Base-by-base conservation (phyloP, 495 filamentous ascomycete genomes). In the Xanthoparmelia taractica region DNA sequence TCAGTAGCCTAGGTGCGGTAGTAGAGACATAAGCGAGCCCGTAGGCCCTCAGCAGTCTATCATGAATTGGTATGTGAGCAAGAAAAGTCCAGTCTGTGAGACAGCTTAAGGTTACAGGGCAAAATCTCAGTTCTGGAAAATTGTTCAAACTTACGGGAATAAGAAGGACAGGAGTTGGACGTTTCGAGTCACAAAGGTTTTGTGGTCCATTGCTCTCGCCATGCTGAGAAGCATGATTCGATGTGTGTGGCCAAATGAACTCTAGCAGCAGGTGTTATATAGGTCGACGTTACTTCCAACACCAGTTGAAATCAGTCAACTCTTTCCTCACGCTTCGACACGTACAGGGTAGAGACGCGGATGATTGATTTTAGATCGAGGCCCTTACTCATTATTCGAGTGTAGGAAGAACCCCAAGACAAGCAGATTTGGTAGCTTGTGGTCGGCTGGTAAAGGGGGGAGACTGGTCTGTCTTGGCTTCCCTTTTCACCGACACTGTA, bases 21-120 rank as follows among this genome's bases (percentile, higher is more conserved):
- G 31, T 41, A 27, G 59, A 68, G 29, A 59, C 17, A 43, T 65
- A 65, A 29, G 66, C 58, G 27, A 68, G 23, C 0, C 41, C 63
- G 56, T 68, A 68, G n/a, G 66, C 66, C 27, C 57, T 65, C 0
- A 68, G 56, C 13, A 62, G 25, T 50, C 66, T 68, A 23, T 31
- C 2, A 8, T 13, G n/a, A 25, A 7, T 17, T 8, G 1, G 4
- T 18, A 2, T 23, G 33, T 58, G 20, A 58, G 56, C 25, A 60
- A 48, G 29, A 34, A 10, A 38, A 38, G 6, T 8, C 3, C 29
- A 11, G 37, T 62, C 38, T 13, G 37, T 20, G 29, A 8, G 12
- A 20, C 48, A 15, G 48, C 27, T 52, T 31, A 25, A 54, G 4
- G 20, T 33, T 18, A 15, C 50, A 33, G 50, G 17, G 8, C 4